Conservation (phyloP, 371 early-diverging fungal genomes). For the Thermomucor indicae-seudaticae region DNA sequence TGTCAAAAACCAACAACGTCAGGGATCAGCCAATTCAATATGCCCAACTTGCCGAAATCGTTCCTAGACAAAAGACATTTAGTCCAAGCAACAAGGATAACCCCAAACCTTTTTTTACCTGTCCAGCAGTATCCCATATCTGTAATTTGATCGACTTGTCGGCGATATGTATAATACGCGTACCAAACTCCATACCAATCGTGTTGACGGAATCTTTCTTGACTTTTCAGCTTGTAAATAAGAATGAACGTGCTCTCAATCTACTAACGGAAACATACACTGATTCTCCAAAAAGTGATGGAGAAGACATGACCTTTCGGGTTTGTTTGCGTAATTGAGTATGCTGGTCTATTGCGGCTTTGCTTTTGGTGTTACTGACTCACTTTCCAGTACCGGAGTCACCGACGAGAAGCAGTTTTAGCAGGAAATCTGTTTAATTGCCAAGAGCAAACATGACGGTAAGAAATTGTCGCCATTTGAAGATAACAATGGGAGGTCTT, state of each 20-base stretch:
- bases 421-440: slow-evolving; percentile 40
- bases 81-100: background rate
- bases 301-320: slow-evolving; percentile 58
- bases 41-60: slow-evolving; percentile 68
- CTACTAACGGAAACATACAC: slow-evolving; percentile 32
- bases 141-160: slow-evolving; percentile 70
- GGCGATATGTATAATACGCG: slow-evolving; percentile 61
- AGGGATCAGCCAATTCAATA: too few relatives aligned
- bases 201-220: slow-evolving; percentile 61
- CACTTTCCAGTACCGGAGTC: slow-evolving; percentile 67
- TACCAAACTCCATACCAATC: slow-evolving; percentile 70
- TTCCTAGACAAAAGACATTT: slow-evolving; percentile 37
- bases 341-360: too few relatives aligned
- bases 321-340: too few relatives aligned
- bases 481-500: background rate
- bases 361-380: slow-evolving; percentile 7
- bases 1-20: too few relatives aligned
- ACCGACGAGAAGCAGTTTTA: slow-evolving; percentile 60
- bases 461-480: background rate
- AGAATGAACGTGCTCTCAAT: background rate
- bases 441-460: background rate
- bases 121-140: slow-evolving; percentile 89
- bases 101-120: slow-evolving; percentile 26
- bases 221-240: slow-evolving; percentile 35
- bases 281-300: slow-evolving; percentile 65